These are phyloP conservation scores for Crucibulum laeve DNA, from an alignment of 768 basidiomycete genomes.

Conservation along the genomic window DNA sequence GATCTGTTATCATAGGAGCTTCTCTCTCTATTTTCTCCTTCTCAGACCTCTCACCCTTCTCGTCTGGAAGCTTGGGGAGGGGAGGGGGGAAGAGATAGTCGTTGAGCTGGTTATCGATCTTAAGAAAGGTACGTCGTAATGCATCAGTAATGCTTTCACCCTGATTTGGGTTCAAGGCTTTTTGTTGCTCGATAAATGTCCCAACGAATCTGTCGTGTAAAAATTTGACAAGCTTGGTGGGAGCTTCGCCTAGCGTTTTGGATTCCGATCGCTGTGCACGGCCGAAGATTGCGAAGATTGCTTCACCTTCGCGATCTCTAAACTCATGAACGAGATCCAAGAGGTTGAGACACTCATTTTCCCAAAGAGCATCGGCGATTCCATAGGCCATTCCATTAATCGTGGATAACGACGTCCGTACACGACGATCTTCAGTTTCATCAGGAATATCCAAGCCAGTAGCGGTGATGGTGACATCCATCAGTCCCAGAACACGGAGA, in stretches of 20 bases:
- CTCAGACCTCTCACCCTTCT: too few relatives aligned
- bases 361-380: conserved; percentile 89
- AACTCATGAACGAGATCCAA: conserved; percentile 92
- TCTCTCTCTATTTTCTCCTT: too few relatives aligned
- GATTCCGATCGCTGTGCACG: conserved; percentile 47
- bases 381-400: conserved; percentile 94
- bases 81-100: conserved; percentile 59
- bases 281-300: conserved; percentile 96
- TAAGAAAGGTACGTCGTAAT: conserved; percentile 81
- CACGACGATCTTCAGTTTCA: conserved; percentile 85
- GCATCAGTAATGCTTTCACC: conserved; percentile 64
- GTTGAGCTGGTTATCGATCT: conserved; percentile 78
- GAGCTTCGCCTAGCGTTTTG: conserved; percentile 40
- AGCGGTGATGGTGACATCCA: conserved; percentile 90
- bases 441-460: conserved; percentile 69
- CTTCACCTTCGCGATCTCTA: conserved; percentile 69
- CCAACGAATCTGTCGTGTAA: conserved; percentile 76
- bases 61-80: too few relatives aligned
- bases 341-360: conserved; percentile 76
- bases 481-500: conserved; percentile 88
- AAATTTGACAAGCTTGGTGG: conserved; percentile 75
- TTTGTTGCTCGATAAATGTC: conserved; percentile 58
- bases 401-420: conserved; percentile 85
- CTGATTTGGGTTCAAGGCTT: conserved; percentile 26
- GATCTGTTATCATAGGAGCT: conserved; percentile 62